These are phyloP conservation scores for Meyerozyma guilliermondii DNA, from an alignment of 1,139 yeast genomes.

Conservation along the genomic window DNA sequence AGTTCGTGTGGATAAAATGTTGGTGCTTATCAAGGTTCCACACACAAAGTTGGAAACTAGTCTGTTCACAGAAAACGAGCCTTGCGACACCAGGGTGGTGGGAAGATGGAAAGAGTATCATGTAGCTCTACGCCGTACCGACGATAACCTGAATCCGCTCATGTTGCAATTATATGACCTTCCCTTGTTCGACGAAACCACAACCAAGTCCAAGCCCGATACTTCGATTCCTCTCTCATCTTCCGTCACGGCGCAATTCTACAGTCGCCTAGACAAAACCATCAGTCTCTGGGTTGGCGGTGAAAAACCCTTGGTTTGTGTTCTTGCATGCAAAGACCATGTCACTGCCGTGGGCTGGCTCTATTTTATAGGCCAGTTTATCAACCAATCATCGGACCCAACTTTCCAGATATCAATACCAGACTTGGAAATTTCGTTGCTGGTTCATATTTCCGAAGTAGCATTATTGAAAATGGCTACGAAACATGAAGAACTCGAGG, in stretches of 20 bases:
- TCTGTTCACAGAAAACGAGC: constrained; percentile 37
- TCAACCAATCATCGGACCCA: constrained; percentile 24
- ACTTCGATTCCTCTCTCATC: constrained; percentile 17
- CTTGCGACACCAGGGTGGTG: constrained; percentile 48
- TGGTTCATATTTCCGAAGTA: constrained; percentile 33
- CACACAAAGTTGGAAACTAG: constrained; percentile 8
- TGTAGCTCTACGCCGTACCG: constrained; percentile 61
- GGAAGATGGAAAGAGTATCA: constrained; percentile 76
- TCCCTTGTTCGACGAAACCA: constrained; percentile 19
- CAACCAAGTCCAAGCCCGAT: constrained; percentile 20
- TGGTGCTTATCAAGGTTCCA: constrained; percentile 49
- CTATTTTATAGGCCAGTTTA: constrained; percentile 45
- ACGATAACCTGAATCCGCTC: constrained; percentile 43
- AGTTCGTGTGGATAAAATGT: constrained; percentile 58
- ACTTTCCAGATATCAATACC: constrained; percentile 46
- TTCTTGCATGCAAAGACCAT: constrained; percentile 51
- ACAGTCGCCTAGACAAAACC: constrained; percentile 66
- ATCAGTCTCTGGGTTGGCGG: constrained; percentile 43
- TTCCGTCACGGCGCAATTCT: constrained; percentile 42
- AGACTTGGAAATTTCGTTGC: constrained; percentile 39
- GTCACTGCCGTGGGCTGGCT: constrained; percentile 58
- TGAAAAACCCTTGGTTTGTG: constrained; percentile 28
- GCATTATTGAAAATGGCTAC: constrained; percentile 13
- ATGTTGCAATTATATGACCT: constrained; percentile 57
- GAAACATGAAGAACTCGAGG: constrained; percentile 4